Base-by-base conservation (phyloP, 176 grass and related monocot genomes). In the Aechmea fasciata region DNA sequence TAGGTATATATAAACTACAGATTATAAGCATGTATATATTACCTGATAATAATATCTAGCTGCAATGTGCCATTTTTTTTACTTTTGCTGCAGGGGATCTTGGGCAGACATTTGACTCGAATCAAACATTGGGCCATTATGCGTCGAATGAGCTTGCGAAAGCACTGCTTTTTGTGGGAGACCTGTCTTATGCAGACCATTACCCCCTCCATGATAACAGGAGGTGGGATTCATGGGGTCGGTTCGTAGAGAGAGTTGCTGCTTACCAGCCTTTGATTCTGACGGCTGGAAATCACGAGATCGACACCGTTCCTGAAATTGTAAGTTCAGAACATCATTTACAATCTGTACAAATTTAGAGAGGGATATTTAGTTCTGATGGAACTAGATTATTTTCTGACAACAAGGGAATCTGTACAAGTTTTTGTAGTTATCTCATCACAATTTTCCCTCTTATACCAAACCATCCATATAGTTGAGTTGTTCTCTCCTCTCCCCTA, bases 191-290 rank as follows among this genome's bases (percentile, higher is more conserved):
- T 63, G 92, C 92, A 49, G 92, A 96, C 80, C 79, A 89, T 52
- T 87, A 96, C 41, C 76, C 79, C 10, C 74, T 81, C 15, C 88
- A 96, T 74, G 83, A 96, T 62, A 96, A 96, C 68, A 76, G 83
- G 25, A 91, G 92, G 68, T 96, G 92, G 92, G 92, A 96, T 80
- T 89, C 88, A 51, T 96, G 88, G 92, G 92, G 75, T 48, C 87
- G 88, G 65, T 96, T 96, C 66, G 71, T 89, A n/a, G 92, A 96
- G 73, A 84, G 92, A 57, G 91, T 78, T 26, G 71, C 83, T 41
- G 92, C 92, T 13, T 96, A 96, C 72, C 92, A 96, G 47, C 88
- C 88, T 20, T 96, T 88, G 92, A 96, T 96, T 74, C 91, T 88
- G 92, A 89, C 88, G 64, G 80, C 85, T 49, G 92, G 92, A 75